These are phyloP conservation scores for Tanacetum coccineum DNA, from an alignment of 129 eudicot genomes.

Conservation along the genomic window DNA sequence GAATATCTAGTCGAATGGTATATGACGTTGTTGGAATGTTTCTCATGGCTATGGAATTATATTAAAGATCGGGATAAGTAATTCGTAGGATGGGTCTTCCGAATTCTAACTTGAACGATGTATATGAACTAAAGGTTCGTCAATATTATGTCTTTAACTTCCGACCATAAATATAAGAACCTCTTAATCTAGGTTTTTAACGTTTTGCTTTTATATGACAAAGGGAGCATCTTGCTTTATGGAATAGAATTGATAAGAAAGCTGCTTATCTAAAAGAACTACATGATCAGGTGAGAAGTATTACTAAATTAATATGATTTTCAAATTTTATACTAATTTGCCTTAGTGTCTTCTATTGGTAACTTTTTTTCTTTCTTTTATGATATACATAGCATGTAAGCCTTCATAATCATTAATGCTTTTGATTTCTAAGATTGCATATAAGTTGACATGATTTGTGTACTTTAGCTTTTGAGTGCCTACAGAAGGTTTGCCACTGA, in stretches of 20 bases:
- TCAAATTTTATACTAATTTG: neutral
- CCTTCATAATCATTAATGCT: neutral
- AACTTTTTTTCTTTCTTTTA: conserved; percentile 13
- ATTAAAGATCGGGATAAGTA: conserved; percentile 68
- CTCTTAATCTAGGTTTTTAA: neutral
- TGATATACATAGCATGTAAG: conserved; percentile 42
- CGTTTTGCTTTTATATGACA: conserved; percentile 23
- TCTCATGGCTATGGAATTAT: conserved; percentile 88
- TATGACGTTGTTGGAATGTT: conserved; percentile 80
- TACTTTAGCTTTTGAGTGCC: too few species aligned
- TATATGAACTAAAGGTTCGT: conserved; percentile 62
- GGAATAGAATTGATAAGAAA: conserved; percentile 64
- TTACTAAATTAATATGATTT: neutral
- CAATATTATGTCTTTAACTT: conserved; percentile 1
- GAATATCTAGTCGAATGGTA: conserved; percentile 80
- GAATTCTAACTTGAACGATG: conserved; percentile 44
- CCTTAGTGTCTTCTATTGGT: neutral
- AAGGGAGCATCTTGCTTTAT: conserved; percentile 57
- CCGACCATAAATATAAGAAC: neutral
- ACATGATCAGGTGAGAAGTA: conserved; percentile 68
- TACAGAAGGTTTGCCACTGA: too few species aligned
- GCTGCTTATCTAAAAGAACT: conserved; percentile 70
- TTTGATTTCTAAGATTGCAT: too few species aligned
- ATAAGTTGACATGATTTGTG: too few species aligned
- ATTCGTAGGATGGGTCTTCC: conserved; percentile 83